Percentiles rank a stretch among this genome's conserved stretches.
Conservation (phyloP, 2,329 filamentous ascomycete species). For the Xylariomycetidae sp. region DNA sequence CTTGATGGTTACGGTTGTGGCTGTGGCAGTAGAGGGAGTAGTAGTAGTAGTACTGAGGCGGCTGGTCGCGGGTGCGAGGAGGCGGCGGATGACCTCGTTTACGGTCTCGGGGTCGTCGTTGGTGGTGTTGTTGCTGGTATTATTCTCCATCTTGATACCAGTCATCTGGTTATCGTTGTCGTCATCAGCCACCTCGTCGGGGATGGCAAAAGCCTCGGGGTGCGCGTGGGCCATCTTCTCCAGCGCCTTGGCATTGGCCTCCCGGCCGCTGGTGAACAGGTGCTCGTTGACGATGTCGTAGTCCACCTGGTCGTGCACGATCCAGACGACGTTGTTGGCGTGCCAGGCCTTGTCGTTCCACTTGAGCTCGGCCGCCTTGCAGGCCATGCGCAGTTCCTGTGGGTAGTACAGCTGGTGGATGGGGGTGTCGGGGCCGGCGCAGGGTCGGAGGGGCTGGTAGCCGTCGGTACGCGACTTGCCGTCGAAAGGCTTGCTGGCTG, state of each 20-base stretch:
- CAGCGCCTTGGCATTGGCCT: slow-evolving; percentile 8
- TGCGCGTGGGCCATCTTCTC: slow-evolving; percentile 6
- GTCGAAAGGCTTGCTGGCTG: no score
- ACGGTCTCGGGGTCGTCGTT: no score
- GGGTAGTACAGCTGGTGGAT: slow-evolving; percentile 10
- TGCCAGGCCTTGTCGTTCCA: no score
- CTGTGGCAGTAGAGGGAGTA: no score
- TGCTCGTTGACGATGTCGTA: slow-evolving; percentile 4
- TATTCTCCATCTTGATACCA: no score
- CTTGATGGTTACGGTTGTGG: slow-evolving; percentile 4
- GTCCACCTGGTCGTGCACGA: slow-evolving; percentile 4
- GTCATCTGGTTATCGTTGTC: slow-evolving; percentile 1
- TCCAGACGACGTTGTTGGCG: slow-evolving; percentile 4
- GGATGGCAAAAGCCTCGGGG: slow-evolving; percentile 8
- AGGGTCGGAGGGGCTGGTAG: no score
- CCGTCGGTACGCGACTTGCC: no score
- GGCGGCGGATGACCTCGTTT: not conserved
- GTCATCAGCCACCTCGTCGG: not conserved
- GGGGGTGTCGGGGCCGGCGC: no score
- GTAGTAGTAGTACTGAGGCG: no score
- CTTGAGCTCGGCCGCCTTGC: slow-evolving; percentile 4
- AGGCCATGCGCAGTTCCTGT: slow-evolving; percentile 1
- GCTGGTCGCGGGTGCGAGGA: no score
- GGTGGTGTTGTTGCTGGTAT: no score
- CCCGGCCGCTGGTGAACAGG: slow-evolving; percentile 5